Percentiles rank a stretch among this genome's conserved stretches.
These are phyloP conservation scores for Candida endomychidarum DNA, from an alignment of 805 yeast species.

Conservation along the genomic window DNA sequence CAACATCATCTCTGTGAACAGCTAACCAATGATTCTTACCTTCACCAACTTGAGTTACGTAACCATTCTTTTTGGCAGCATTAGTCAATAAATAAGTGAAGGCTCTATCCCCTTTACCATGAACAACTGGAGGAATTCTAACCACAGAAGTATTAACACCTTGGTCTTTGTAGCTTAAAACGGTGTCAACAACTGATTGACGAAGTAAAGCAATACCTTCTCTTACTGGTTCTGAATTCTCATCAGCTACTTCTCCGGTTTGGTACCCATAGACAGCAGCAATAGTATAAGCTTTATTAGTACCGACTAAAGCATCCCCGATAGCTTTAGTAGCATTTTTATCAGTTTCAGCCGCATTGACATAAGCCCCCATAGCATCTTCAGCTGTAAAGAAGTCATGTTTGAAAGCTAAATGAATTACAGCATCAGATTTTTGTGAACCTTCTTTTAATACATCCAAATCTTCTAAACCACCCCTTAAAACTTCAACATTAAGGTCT, in stretches of 20 bases:
- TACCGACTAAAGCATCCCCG: conserved; percentile 24
- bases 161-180: conserved; percentile 19
- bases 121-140: conserved; percentile 34
- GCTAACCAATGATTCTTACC: conserved; percentile 28
- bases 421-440: conserved; percentile 31
- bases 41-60: conserved; percentile 35
- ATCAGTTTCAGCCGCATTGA: conserved; percentile 17
- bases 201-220: background rate
- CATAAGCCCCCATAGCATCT: conserved; percentile 24
- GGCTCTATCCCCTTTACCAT: too few species aligned
- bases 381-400: conserved; percentile 25
- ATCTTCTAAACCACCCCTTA: conserved; percentile 28
- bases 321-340: conserved; percentile 25
- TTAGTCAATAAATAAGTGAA: too few species aligned
- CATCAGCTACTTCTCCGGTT: background rate
- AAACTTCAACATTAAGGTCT: conserved; percentile 18
- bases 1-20: conserved; percentile 31
- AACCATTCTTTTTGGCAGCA: conserved; percentile 29
- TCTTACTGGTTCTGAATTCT: background rate
- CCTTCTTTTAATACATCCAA: conserved; percentile 25
- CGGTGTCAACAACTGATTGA: background rate
- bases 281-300: too few species aligned
- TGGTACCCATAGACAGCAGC: too few species aligned
- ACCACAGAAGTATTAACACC: conserved; percentile 21
- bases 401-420: conserved; percentile 35